Percentiles rank a stretch among this genome's conserved stretches.
These are phyloP conservation scores for Cryphonectria naterciae DNA, from an alignment of 2,329 filamentous ascomycete species.

Conservation along the genomic window DNA sequence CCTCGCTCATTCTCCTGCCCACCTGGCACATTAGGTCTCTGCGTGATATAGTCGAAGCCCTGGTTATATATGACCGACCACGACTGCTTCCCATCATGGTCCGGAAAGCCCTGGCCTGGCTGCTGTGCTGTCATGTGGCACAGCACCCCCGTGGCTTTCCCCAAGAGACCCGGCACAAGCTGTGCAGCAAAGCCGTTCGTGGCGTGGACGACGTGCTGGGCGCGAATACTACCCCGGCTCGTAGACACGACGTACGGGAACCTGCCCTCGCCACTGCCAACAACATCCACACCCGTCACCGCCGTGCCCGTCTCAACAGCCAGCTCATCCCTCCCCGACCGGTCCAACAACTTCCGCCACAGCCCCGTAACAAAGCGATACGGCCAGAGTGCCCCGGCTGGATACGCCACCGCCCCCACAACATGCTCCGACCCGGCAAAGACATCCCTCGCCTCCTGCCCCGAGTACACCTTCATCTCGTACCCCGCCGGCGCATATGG, in stretches of 20 bases:
- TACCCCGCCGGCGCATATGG: conserved; percentile 17
- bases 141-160: conserved; percentile 48
- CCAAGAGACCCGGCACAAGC: conserved; percentile 53
- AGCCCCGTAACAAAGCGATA: conserved; percentile 53
- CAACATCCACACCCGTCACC: conserved; percentile 37
- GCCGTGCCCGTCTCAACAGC: conserved; percentile 46
- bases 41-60: conserved; percentile 58
- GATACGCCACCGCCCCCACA: conserved; percentile 48
- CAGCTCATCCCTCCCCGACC: conserved; percentile 39
- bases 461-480: conserved; percentile 41
- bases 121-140: conserved; percentile 57
- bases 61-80: conserved; percentile 54
- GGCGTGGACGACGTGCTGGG: conserved; percentile 59
- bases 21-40: conserved; percentile 43
- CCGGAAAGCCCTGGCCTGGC: conserved; percentile 42
- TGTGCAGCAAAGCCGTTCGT: conserved; percentile 59
- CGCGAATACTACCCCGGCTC: conserved; percentile 46
- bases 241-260: conserved; percentile 51
- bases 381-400: conserved; percentile 55
- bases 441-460: conserved; percentile 39
- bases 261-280: neutral
- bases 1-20: conserved; percentile 26
- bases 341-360: conserved; percentile 46
- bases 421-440: conserved; percentile 43
- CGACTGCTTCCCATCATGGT: conserved; percentile 43